Evolutionary conservation across 2,329 filamentous ascomycete species (phyloP).

Genomic region (Colletotrichum endophyticum): DNA sequence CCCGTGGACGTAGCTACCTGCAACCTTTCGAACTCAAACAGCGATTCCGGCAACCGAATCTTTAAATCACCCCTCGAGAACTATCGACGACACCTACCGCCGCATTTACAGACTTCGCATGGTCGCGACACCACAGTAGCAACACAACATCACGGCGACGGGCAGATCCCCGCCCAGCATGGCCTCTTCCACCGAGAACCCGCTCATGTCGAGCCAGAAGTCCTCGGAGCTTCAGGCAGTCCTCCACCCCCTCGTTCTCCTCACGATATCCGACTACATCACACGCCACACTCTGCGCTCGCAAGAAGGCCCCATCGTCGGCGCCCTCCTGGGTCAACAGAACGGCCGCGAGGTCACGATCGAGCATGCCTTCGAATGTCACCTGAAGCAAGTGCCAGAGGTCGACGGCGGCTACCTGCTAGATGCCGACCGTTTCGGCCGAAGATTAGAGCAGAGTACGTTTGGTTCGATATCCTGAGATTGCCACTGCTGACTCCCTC

Average conservation of each 20-base stretch:
- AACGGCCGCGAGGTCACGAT: constrained; percentile 89
- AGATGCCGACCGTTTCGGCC: constrained; percentile 74
- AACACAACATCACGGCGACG: not conserved
- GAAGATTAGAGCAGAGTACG: constrained; percentile 85
- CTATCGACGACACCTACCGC: not conserved
- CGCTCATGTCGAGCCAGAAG: constrained; percentile 70
- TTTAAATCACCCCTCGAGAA: not conserved
- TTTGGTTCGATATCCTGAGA: not conserved
- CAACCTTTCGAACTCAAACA: not conserved
- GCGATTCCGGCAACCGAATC: not conserved
- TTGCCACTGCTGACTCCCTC: not conserved
- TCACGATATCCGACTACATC: constrained; percentile 96
- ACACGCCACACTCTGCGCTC: constrained; percentile 84
- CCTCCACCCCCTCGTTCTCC: constrained; percentile 91
- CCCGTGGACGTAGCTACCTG: not conserved
- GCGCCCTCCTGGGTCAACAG: constrained; percentile 89
- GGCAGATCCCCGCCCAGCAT: constrained; percentile 40
- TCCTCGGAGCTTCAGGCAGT: constrained; percentile 79
- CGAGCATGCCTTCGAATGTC: constrained; percentile 91
- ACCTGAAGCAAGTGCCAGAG: constrained; percentile 49
- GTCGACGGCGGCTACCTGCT: constrained; percentile 65
- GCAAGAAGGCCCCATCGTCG: constrained; percentile 78
- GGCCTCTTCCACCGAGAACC: constrained; percentile 52
- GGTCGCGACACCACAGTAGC: not conserved
- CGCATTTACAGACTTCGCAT: not conserved